Conservation (phyloP, 1,284 basidiomycete genomes). For the Cryptococcus sp. region DNA sequence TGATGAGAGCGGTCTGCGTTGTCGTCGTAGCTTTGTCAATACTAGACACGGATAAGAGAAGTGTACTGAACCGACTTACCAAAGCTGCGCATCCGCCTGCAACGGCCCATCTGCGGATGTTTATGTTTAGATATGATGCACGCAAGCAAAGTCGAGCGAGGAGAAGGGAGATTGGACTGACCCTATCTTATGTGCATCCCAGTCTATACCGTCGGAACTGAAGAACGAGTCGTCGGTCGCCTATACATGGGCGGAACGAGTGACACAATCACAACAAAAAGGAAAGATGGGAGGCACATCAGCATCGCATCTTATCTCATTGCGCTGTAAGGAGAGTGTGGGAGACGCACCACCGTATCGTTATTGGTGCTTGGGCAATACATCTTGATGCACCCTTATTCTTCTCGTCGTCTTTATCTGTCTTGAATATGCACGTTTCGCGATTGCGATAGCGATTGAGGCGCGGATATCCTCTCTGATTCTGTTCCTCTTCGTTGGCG, state of each 20-base stretch:
- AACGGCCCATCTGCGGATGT: conserved; percentile 37
- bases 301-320: neutral
- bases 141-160: neutral
- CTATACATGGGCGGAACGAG: conserved; percentile 1
- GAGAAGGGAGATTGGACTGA: conserved; percentile 1
- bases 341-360: conserved; percentile 8
- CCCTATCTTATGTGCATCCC: conserved; percentile 37
- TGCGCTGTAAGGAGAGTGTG: neutral
- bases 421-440: too few relatives aligned
- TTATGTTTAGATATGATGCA: too few relatives aligned
- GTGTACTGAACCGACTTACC: conserved; percentile 15
- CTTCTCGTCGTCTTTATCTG: too few relatives aligned
- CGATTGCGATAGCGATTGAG: too few relatives aligned
- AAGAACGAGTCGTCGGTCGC: conserved; percentile 17
- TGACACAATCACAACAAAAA: neutral
- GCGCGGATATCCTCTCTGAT: too few relatives aligned
- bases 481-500: too few relatives aligned
- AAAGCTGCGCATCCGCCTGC: conserved; percentile 36
- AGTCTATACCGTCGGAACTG: conserved; percentile 30
- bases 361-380: conserved; percentile 10
- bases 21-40: neutral
- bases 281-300: neutral
- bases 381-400: neutral
- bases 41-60: neutral
- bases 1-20: conserved; percentile 39